Conservation (phyloP, 805 yeast species). For the Starmera caribaea region DNA sequence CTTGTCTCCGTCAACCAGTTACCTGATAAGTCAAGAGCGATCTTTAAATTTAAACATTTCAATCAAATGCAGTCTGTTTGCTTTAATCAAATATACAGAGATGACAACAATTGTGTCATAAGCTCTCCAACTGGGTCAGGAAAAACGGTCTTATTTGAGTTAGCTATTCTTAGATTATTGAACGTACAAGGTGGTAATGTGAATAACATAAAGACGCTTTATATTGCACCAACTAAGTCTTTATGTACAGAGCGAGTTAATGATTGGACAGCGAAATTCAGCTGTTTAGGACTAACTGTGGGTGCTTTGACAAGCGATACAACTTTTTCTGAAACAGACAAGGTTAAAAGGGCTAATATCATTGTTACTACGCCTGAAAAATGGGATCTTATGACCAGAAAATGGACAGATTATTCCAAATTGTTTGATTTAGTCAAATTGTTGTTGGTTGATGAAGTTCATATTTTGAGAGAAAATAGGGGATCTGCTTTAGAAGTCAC, state of each 20-base stretch:
- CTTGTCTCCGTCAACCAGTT: constrained; percentile 12
- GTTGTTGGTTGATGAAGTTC: constrained; percentile 39
- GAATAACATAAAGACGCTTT: constrained; percentile 27
- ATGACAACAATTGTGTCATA: constrained; percentile 32
- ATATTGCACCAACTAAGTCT: constrained; percentile 54
- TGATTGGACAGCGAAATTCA: constrained; percentile 36
- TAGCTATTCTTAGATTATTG: constrained; percentile 34
- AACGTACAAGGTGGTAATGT: constrained; percentile 15
- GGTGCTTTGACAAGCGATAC: constrained; percentile 51
- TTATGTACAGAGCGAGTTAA: constrained; percentile 39
- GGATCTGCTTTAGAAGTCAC: constrained; percentile 42
- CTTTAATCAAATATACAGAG: constrained; percentile 26
- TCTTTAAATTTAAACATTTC: constrained; percentile 28
- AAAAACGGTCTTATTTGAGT: constrained; percentile 44
- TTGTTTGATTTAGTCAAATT: constrained; percentile 34
- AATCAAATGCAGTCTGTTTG: constrained; percentile 43
- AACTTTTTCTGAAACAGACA: constrained; percentile 31
- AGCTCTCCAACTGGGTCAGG: constrained; percentile 56
- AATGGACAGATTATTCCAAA: constrained; percentile 33
- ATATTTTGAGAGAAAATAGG: constrained; percentile 32
- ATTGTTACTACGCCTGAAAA: constrained; percentile 55
- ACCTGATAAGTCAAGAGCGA: constrained; percentile 26
- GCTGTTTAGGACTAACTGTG: constrained; percentile 28
- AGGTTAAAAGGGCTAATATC: constrained; percentile 37
- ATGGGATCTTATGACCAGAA: constrained; percentile 48